These are phyloP conservation scores for Pestalotiopsis sp. DNA, from an alignment of 2,329 filamentous ascomycete species.

Conservation along the genomic window DNA sequence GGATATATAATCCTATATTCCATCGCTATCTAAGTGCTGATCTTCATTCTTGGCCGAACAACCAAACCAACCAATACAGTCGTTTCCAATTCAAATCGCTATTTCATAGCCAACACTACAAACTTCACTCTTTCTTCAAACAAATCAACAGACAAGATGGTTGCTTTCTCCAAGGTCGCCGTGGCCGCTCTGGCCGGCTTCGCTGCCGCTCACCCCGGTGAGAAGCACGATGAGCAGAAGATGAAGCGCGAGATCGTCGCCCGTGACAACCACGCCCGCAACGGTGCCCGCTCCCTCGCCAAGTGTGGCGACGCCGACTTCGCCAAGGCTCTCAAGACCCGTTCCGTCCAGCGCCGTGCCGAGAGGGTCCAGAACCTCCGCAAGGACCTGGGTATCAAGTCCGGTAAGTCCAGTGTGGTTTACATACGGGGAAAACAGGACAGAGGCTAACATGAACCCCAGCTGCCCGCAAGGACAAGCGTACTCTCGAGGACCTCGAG, in stretches of 20 bases:
- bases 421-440: not conserved
- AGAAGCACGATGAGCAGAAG: slow-evolving; percentile 27
- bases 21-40: not conserved
- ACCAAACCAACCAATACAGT: slow-evolving; percentile 8
- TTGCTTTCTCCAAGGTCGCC: slow-evolving; percentile 20
- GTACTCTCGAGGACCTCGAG: slow-evolving; percentile 32
- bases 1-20: slow-evolving; percentile 3
- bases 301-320: slow-evolving; percentile 40
- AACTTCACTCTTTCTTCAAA: not conserved
- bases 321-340: slow-evolving; percentile 38
- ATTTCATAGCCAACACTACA: not conserved
- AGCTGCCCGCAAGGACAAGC: slow-evolving; percentile 33
- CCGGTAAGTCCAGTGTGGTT: slow-evolving; percentile 22
- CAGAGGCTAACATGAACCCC: not conserved
- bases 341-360: slow-evolving; percentile 42
- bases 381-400: slow-evolving; percentile 34
- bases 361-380: slow-evolving; percentile 39
- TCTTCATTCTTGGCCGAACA: not conserved
- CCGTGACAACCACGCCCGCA: slow-evolving; percentile 30
- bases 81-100: not conserved
- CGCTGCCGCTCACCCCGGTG: slow-evolving; percentile 32
- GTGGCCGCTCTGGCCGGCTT: slow-evolving; percentile 25
- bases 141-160: slow-evolving; percentile 7
- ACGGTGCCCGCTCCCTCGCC: slow-evolving; percentile 38
- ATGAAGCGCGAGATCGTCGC: slow-evolving; percentile 36